Evolutionary conservation across 2,329 filamentous ascomycete genomes (phyloP), one percentile per base, ranked within the genome.

Genomic region (Coccinonectria pachysandricola): DNA sequence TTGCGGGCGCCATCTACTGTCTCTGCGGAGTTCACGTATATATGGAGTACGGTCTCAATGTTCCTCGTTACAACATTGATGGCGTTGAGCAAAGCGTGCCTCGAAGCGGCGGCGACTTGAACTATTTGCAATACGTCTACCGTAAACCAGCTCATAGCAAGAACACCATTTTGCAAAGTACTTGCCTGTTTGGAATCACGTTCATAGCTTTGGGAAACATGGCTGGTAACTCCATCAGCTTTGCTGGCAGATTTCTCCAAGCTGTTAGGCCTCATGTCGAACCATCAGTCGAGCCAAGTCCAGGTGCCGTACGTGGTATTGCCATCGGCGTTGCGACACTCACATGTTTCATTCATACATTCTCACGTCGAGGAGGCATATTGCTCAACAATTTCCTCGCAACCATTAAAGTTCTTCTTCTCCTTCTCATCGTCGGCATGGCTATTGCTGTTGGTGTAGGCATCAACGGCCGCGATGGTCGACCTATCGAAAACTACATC

Each of bases 371-470:
- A 6, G 64, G 62, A 3, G 68, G 68, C 3, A 67, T 71, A 21
- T 41, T 52, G 12, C 39, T 71, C 13, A 68, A 65, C 41, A 71
- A 71, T 34, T 13, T 56, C n/a, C 49, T 71, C 16, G 66, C 66
- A 4, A 43, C 60, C 3, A 37, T 66, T 31, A 72, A 72, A 36
- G 43, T 68, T 3, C 38, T 50, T 23, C 57, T 69, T 2, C 53
- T 72, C 2, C 28, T 68, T 2, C 45, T 60, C 7, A 63, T 71
- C 26, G 42, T 56, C 10, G 30, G 47, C 6, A 41, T 47, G 6
- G 49, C 54, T 10, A 48, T 54, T 11, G 38, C 49, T 8, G 54
- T 56, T 3, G 47, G 36, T 1, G 48, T 40, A 0, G 42, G 45
- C 6, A n/a, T n/a, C n/a, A n/a, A n/a, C n/a, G n/a, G n/a, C n/a